phyloP scores from a whole-genome alignment of 305 asterid genomes.

The Fraxinus floribunda region DNA sequence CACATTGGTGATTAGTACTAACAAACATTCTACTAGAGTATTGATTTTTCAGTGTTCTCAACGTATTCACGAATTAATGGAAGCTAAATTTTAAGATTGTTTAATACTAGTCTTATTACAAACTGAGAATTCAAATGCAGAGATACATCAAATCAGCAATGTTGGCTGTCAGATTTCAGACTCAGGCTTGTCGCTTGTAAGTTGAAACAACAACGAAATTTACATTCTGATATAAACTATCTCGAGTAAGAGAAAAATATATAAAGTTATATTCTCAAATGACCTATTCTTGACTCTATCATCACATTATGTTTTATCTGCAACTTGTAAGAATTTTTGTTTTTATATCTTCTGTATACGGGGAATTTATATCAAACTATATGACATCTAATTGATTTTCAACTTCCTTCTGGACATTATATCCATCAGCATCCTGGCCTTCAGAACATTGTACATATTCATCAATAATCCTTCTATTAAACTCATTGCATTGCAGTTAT shows the following conservation, averaged over 20 bases:
- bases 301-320: not conserved
- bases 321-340: not conserved
- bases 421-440: not conserved
- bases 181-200: not conserved
- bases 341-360: not conserved
- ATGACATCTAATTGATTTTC: not conserved
- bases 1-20: not conserved
- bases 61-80: not conserved
- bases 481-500: not conserved
- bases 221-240: not conserved
- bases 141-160: not conserved
- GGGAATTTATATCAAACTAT: not conserved
- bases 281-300: not conserved
- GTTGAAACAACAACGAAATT: not conserved
- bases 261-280: not conserved
- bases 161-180: not conserved
- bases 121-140: not conserved
- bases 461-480: not conserved
- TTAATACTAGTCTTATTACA: not conserved
- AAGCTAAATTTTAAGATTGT: not conserved
- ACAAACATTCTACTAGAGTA: conserved; percentile 9
- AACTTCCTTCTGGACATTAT: not conserved
- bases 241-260: not conserved
- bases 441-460: not conserved
- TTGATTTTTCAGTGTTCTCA: not conserved